Conservation (phyloP, 768 basidiomycete genomes). For the Pulveroboletus sp. region DNA sequence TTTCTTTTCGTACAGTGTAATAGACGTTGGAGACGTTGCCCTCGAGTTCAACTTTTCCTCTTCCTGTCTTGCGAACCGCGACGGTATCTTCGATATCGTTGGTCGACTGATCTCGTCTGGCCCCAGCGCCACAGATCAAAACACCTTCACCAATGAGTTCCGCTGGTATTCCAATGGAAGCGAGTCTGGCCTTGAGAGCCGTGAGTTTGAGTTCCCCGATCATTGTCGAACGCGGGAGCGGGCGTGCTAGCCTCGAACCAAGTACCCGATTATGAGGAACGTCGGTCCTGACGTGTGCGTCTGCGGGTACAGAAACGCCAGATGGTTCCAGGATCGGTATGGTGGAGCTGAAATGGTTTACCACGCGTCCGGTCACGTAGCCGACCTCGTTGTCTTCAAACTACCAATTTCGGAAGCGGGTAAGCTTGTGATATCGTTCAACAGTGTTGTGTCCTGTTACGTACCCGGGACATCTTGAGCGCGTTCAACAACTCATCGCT, state of each 20-base stretch:
- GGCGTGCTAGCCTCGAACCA: slow-evolving; percentile 60
- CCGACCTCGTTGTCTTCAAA: slow-evolving; percentile 98
- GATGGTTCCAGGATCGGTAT: slow-evolving; percentile 84
- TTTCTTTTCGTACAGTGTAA: slow-evolving; percentile 82
- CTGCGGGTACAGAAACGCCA: slow-evolving; percentile 30
- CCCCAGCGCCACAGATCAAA: slow-evolving; percentile 74
- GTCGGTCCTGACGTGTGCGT: slow-evolving; percentile 21
- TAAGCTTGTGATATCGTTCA: slow-evolving; percentile 3
- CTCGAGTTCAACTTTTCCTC: slow-evolving; percentile 85
- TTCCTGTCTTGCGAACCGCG: slow-evolving; percentile 82
- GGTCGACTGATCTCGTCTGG: slow-evolving; percentile 38
- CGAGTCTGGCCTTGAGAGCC: slow-evolving; percentile 76
- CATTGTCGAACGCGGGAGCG: slow-evolving; percentile 87
- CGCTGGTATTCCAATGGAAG: slow-evolving; percentile 73
- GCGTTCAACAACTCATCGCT: slow-evolving; percentile 82
- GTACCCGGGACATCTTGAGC: slow-evolving; percentile 81
- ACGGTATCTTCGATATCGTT: slow-evolving; percentile 64
- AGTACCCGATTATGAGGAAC: slow-evolving; percentile 41
- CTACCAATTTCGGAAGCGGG: slow-evolving; percentile 39
- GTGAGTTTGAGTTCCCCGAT: slow-evolving; percentile 96
- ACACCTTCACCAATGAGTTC: slow-evolving; percentile 98
- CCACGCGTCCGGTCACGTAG: slow-evolving; percentile 84
- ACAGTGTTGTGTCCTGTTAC: slow-evolving; percentile 26
- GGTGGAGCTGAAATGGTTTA: slow-evolving; percentile 79
- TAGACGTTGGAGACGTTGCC: slow-evolving; percentile 87